Evolutionary conservation across 2,329 filamentous ascomycete species (phyloP).

Genomic region (Phialocephala subalpina): DNA sequence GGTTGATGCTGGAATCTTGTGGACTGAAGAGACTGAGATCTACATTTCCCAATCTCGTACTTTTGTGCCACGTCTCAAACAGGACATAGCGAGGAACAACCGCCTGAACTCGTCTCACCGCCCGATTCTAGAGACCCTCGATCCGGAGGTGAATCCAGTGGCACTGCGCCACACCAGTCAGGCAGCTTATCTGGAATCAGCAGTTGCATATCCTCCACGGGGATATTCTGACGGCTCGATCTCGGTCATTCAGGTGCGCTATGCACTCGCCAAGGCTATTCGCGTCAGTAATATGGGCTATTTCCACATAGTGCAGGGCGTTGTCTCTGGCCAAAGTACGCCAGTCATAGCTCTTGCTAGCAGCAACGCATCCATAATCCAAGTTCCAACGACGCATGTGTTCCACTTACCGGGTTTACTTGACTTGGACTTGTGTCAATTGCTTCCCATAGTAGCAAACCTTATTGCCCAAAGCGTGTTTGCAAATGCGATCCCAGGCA

Average conservation of each 20-base stretch:
- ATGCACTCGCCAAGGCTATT: slow-evolving; percentile 3
- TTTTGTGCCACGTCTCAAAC: slow-evolving; percentile 3
- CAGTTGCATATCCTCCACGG: not conserved
- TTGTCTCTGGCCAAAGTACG: not conserved
- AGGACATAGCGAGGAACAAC: not conserved
- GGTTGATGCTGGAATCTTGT: slow-evolving; percentile 11
- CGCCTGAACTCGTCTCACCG: slow-evolving; percentile 6
- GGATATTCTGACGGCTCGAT: not conserved
- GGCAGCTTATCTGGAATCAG: not conserved
- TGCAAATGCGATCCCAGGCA: not conserved
- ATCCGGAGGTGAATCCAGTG: not conserved
- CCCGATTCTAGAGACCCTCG: not conserved
- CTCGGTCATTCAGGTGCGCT: not conserved
- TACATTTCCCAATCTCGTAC: slow-evolving; percentile 1
- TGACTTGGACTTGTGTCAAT: not conserved
- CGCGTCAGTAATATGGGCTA: not conserved
- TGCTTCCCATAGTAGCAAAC: slow-evolving; percentile 3
- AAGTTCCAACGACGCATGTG: not conserved
- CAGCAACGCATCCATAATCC: not conserved
- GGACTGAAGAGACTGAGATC: slow-evolving; percentile 30
- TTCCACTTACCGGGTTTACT: not conserved
- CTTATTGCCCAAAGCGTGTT: slow-evolving; percentile 6
- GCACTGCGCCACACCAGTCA: not conserved
- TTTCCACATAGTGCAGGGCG: slow-evolving; percentile 8
- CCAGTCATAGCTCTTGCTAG: not conserved